Evolutionary conservation across 108 stramenopile genomes (phyloP).

Genomic region (Nannochloropsis granulata): DNA sequence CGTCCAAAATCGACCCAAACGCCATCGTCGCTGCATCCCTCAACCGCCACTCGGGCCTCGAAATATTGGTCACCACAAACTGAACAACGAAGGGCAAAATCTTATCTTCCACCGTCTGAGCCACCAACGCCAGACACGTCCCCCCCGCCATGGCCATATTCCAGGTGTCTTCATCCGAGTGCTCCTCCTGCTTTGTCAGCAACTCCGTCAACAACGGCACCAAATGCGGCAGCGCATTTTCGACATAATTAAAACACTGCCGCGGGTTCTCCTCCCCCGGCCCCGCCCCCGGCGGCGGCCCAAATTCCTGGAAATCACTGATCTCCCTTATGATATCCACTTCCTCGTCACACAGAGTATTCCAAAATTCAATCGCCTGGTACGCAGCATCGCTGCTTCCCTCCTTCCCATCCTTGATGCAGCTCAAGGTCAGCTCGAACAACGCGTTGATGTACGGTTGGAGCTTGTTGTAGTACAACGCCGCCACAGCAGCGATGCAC

Average conservation of each 20-base stretch:
- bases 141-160: constrained; percentile 70
- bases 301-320: neutral
- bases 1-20: constrained; percentile 71
- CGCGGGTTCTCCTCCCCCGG: neutral
- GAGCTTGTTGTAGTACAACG: constrained; percentile 77
- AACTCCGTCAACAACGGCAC: constrained; percentile 63
- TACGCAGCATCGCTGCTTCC: constrained; percentile 40
- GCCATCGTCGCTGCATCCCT: constrained; percentile 86
- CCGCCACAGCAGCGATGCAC: constrained; percentile 67
- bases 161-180: constrained; percentile 61
- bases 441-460: constrained; percentile 72
- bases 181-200: constrained; percentile 79
- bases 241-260: constrained; percentile 55
- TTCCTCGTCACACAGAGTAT: constrained; percentile 71
- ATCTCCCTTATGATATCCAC: constrained; percentile 43
- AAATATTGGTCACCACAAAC: constrained; percentile 68
- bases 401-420: constrained; percentile 66
- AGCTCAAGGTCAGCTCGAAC: constrained; percentile 69
- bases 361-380: constrained; percentile 89
- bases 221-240: constrained; percentile 53
- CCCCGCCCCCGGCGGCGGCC: constrained; percentile 1
- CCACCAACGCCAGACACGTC: constrained; percentile 57
- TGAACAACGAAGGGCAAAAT: constrained; percentile 63
- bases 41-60: constrained; percentile 67
- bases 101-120: constrained; percentile 60